Conservation (phyloP, 352 stramenopile genomes). For the Phytopythium chamaehyphon region DNA sequence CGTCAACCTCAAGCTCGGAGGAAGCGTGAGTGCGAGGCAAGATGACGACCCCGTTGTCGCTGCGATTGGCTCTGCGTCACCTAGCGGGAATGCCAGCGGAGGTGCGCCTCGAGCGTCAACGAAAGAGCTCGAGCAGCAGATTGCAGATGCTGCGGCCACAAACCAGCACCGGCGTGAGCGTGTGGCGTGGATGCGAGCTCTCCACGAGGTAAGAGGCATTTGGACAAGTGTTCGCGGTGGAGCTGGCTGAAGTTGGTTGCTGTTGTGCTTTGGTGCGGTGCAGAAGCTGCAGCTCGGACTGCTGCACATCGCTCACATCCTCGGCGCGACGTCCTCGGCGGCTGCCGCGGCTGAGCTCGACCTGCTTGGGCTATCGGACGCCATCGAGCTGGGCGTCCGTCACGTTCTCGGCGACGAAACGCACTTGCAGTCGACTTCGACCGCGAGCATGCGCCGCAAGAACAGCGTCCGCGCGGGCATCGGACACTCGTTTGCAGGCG, state of each 20-base stretch:
- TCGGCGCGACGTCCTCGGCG: conserved; percentile 33
- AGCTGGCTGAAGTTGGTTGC: not conserved
- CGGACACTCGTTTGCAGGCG: not conserved
- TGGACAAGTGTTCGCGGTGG: too few relatives aligned
- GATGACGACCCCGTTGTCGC: conserved; percentile 14
- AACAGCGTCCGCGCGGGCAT: conserved; percentile 58
- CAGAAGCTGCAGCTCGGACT: conserved; percentile 72
- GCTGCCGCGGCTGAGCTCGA: conserved; percentile 34
- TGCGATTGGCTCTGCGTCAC: conserved; percentile 1
- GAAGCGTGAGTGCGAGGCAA: conserved; percentile 22
- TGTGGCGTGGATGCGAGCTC: conserved; percentile 38
- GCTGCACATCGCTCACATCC: conserved; percentile 70
- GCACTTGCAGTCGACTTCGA: conserved; percentile 43
- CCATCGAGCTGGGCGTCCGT: conserved; percentile 76
- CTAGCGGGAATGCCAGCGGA: conserved; percentile 11
- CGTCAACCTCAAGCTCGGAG: conserved; percentile 70
- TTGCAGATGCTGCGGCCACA: conserved; percentile 34
- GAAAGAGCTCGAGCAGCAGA: conserved; percentile 67
- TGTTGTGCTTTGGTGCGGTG: not conserved
- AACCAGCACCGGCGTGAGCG: conserved; percentile 77
- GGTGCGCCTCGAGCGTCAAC: conserved; percentile 8
- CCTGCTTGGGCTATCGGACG: conserved; percentile 57
- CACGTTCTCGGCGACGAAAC: conserved; percentile 72
- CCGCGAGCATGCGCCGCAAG: conserved; percentile 57
- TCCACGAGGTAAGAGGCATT: conserved; percentile 38